A percentile compares a stretch with the other conserved stretches of the same genome.
These are phyloP conservation scores for Alternaria brassicae DNA, from an alignment of 2,329 filamentous ascomycete genomes.

Conservation along the genomic window DNA sequence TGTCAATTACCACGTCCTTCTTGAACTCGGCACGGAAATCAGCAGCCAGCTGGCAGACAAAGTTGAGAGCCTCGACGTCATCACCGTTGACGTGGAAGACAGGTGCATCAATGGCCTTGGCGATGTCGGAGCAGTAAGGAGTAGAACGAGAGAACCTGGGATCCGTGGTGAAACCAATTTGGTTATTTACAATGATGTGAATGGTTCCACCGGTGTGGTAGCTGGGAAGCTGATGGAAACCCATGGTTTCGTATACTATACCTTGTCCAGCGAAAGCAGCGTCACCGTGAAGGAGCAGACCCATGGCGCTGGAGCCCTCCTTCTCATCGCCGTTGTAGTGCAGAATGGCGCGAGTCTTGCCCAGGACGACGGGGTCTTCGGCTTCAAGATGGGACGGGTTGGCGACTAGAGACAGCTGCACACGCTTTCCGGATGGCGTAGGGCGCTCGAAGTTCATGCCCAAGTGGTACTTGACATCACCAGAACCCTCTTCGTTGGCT, in stretches of 20 bases:
- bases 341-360: conserved; percentile 96
- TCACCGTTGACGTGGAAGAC: conserved; percentile 99
- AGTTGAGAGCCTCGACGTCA: conserved; percentile 98
- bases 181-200: conserved; percentile 98
- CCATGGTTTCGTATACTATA: conserved; percentile 97
- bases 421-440: conserved; percentile 96
- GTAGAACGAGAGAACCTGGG: conserved; percentile 97
- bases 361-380: conserved; percentile 95
- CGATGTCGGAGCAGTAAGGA: conserved; percentile 98
- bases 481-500: conserved; percentile 92
- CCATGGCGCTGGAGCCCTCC: conserved; percentile 88
- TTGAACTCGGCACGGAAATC: conserved; percentile 99
- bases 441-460: conserved; percentile 99
- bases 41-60: conserved; percentile 93
- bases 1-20: conserved; percentile 95
- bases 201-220: conserved; percentile 98
- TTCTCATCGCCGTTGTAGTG: conserved; percentile 98
- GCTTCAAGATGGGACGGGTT: conserved; percentile 98
- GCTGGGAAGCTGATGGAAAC: conserved; percentile 92
- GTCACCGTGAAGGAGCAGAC: conserved; percentile 94
- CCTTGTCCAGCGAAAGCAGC: conserved; percentile 96
- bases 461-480: conserved; percentile 98
- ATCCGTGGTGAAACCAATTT: conserved; percentile 99
- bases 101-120: conserved; percentile 97
- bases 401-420: conserved; percentile 97